A percentile compares a stretch with the other conserved stretches of the same genome.
Evolutionary conservation across 2,329 filamentous ascomycete species (phyloP).

Genomic region (Verticillium isaacii): DNA sequence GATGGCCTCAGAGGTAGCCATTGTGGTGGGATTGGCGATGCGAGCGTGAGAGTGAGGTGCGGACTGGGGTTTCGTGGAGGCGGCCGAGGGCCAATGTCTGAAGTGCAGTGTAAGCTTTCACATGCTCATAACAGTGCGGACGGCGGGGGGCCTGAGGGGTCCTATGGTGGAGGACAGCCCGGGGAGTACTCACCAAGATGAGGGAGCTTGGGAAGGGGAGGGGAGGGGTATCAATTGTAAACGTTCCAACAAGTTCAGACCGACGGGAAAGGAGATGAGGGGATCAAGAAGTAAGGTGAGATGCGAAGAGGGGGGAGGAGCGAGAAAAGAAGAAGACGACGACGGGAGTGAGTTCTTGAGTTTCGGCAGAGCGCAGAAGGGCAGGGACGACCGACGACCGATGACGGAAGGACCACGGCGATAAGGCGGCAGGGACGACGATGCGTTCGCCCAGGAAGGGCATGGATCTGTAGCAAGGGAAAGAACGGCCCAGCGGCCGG

Average conservation of each 20-base stretch:
- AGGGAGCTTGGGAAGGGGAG: neutral
- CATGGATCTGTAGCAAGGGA: neutral
- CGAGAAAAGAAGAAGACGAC: neutral
- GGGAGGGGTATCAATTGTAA: constrained; percentile 5
- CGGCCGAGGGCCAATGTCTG: neutral
- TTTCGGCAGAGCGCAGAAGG: constrained; percentile 5
- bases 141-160: neutral
- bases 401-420: constrained; percentile 6
- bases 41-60: neutral
- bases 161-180: too few relatives aligned
- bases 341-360: neutral
- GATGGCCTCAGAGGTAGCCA: constrained; percentile 69
- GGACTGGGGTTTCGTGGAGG: constrained; percentile 1
- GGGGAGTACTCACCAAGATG: neutral
- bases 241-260: neutral
- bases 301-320: neutral
- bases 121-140: neutral
- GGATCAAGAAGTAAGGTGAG: neutral
- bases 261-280: neutral
- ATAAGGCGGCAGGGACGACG: neutral
- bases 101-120: neutral
- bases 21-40: constrained; percentile 28
- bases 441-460: neutral
- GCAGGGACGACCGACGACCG: constrained; percentile 8
- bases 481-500: constrained; percentile 3